These are phyloP conservation scores for Alloteropsis angusta DNA, from an alignment of 202 grass and related monocot species.

Conservation along the genomic window DNA sequence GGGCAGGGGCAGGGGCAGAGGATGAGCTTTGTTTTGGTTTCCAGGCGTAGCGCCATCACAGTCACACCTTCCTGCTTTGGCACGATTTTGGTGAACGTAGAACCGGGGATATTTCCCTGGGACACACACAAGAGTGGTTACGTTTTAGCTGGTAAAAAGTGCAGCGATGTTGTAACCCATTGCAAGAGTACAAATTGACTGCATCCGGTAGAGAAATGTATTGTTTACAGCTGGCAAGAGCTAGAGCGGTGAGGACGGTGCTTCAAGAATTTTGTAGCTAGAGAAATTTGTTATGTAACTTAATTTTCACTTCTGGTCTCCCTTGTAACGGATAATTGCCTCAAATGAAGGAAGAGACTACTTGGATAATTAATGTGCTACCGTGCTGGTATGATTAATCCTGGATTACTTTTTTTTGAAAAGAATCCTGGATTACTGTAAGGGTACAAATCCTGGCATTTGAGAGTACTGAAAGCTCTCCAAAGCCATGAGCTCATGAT, in stretches of 20 bases:
- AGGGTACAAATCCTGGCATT: neutral
- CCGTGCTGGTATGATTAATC: neutral
- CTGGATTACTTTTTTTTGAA: no score
- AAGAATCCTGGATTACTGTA: no score
- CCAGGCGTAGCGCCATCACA: neutral
- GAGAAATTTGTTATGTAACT: neutral
- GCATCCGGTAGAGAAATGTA: neutral
- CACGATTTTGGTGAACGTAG: neutral
- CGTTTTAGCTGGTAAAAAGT: neutral
- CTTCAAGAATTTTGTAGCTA: neutral
- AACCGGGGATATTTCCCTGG: neutral
- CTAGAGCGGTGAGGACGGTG: neutral
- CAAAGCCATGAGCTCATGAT: neutral
- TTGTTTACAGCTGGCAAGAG: neutral
- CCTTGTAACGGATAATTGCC: neutral
- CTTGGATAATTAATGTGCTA: neutral
- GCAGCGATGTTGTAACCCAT: neutral
- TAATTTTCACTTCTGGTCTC: neutral
- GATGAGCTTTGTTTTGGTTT: neutral
- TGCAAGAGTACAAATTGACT: neutral
- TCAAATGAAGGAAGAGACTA: neutral
- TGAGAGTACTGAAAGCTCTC: neutral
- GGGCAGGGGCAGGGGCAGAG: conserved; percentile 28
- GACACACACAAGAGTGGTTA: neutral
- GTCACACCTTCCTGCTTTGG: neutral